These are phyloP conservation scores for Hymenoscyphus repandus DNA, from an alignment of 2,329 filamentous ascomycete genomes.

Conservation along the genomic window DNA sequence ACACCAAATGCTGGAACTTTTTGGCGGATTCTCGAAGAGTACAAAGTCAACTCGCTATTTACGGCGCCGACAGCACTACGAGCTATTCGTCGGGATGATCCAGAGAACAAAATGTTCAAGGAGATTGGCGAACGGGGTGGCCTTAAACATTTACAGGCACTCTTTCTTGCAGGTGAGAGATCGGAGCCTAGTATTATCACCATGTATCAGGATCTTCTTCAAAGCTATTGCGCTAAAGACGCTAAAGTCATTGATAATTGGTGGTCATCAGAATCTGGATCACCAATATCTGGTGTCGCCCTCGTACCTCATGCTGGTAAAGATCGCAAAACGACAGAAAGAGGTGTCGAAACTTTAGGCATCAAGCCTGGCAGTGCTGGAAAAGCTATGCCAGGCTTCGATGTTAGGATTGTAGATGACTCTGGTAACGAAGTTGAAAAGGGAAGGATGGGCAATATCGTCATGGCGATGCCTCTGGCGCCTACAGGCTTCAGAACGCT, in stretches of 20 bases:
- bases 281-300: constrained; percentile 61
- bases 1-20: constrained; percentile 84
- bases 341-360: constrained; percentile 42
- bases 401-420: constrained; percentile 80
- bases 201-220: constrained; percentile 71
- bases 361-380: constrained; percentile 84
- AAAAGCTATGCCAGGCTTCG: constrained; percentile 87
- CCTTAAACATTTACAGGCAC: constrained; percentile 62
- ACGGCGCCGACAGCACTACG: constrained; percentile 84
- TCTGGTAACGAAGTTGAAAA: constrained; percentile 63
- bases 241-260: constrained; percentile 66
- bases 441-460: constrained; percentile 86
- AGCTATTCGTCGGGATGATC: constrained; percentile 82
- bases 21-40: constrained; percentile 80
- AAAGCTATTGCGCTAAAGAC: constrained; percentile 56
- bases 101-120: constrained; percentile 62
- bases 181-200: constrained; percentile 82
- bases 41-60: constrained; percentile 78
- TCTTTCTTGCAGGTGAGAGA: constrained; percentile 85
- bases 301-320: constrained; percentile 57
- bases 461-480: constrained; percentile 74
- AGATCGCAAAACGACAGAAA: constrained; percentile 38
- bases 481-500: constrained; percentile 82
- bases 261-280: constrained; percentile 69
- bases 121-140: constrained; percentile 62